A percentile compares a stretch with the other conserved stretches of the same genome.
Conservation (phyloP, 2,329 filamentous ascomycete species). For the Cytospora piceicola region DNA sequence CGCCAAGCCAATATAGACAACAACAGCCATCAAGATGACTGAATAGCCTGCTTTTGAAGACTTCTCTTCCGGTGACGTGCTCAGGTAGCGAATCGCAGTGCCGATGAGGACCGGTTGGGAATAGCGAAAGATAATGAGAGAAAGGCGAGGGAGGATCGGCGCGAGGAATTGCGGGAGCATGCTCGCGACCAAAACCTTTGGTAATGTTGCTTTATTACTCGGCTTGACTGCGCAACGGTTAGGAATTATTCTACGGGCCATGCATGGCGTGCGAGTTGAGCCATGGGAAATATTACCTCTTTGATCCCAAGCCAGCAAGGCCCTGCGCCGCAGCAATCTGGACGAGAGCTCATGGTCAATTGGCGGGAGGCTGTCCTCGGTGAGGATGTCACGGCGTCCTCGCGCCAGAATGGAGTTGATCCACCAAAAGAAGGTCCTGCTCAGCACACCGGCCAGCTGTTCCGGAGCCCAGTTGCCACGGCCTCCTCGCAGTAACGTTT, state of each 20-base stretch:
- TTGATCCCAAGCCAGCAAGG: slow-evolving; percentile 36
- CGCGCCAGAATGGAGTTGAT: slow-evolving; percentile 38
- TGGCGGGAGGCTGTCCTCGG: slow-evolving; percentile 34
- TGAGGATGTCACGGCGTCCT: slow-evolving; percentile 37
- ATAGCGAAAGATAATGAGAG: slow-evolving; percentile 46
- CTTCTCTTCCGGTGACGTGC: slow-evolving; percentile 7
- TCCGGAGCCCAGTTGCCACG: slow-evolving; percentile 34
- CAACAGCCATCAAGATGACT: slow-evolving; percentile 40
- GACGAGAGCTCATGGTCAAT: slow-evolving; percentile 35
- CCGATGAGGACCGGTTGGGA: slow-evolving; percentile 47
- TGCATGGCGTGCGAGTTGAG: neutral
- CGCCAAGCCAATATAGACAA: slow-evolving; percentile 44
- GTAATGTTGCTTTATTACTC: slow-evolving; percentile 37
- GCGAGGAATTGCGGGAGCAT: slow-evolving; percentile 38
- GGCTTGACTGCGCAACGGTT: slow-evolving; percentile 31
- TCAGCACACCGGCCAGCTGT: slow-evolving; percentile 35
- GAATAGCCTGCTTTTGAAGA: slow-evolving; percentile 32
- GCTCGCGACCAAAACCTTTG: slow-evolving; percentile 38
- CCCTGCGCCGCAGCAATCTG: slow-evolving; percentile 31
- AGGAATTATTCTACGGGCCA: neutral
- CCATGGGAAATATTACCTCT: slow-evolving; percentile 32
- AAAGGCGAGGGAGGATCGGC: slow-evolving; percentile 42
- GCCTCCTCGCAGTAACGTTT: slow-evolving; percentile 18
- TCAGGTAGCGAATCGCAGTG: slow-evolving; percentile 41
- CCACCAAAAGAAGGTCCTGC: slow-evolving; percentile 40